These are phyloP conservation scores for Elongisporangium undulatum DNA, from an alignment of 352 stramenopile genomes.

Conservation along the genomic window DNA sequence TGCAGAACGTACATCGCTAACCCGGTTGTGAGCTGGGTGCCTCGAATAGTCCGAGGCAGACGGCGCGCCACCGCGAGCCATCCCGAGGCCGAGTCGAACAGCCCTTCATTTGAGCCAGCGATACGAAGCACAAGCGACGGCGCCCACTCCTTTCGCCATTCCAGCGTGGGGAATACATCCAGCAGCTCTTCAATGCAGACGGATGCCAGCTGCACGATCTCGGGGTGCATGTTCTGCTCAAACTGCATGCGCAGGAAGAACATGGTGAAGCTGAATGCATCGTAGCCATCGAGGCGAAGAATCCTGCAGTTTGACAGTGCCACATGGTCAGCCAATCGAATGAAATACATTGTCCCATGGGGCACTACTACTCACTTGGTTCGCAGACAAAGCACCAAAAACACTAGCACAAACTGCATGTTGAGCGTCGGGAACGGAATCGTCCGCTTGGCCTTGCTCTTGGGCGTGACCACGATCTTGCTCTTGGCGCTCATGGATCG, in stretches of 20 bases:
- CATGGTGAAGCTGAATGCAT: conserved; percentile 82
- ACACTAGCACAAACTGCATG: conserved; percentile 78
- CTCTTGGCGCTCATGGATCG: conserved; percentile 78
- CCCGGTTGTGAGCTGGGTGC: conserved; percentile 71
- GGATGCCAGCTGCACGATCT: conserved; percentile 72
- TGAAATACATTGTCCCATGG: background rate
- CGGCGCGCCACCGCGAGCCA: conserved; percentile 74
- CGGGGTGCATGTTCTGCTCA: conserved; percentile 61
- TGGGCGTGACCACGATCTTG: conserved; percentile 50
- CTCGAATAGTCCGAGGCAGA: conserved; percentile 64
- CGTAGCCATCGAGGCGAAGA: conserved; percentile 62
- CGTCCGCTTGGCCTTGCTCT: conserved; percentile 14
- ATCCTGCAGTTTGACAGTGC: conserved; percentile 7
- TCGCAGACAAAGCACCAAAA: conserved; percentile 67
- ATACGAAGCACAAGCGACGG: conserved; percentile 75
- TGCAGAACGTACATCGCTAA: conserved; percentile 78
- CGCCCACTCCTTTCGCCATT: conserved; percentile 77
- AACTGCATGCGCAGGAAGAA: conserved; percentile 88
- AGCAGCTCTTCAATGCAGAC: conserved; percentile 80
- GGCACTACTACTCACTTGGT: conserved; percentile 28
- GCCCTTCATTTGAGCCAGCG: conserved; percentile 63
- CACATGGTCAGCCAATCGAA: background rate
- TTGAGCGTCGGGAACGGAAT: conserved; percentile 69
- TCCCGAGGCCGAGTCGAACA: conserved; percentile 70
- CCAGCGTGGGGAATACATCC: conserved; percentile 54